Percentiles rank a stretch among this genome's conserved stretches.
Conservation (phyloP, 2,329 filamentous ascomycete species). For the Colletotrichum ledebouriae region DNA sequence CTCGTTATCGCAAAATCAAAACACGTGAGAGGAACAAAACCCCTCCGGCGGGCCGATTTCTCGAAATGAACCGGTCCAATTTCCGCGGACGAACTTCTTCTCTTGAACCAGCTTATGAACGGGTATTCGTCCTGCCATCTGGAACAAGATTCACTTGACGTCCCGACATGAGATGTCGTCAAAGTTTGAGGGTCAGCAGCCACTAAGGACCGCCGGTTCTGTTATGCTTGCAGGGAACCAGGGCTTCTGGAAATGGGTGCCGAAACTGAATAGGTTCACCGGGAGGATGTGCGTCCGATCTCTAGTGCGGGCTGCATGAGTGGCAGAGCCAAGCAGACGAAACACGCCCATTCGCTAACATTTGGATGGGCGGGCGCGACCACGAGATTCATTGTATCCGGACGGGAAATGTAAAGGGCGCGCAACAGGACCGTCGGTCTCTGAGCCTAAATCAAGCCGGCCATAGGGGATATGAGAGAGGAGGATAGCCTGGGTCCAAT, state of each 20-base stretch:
- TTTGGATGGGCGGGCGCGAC: slow-evolving; percentile 15
- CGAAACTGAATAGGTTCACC: slow-evolving; percentile 23
- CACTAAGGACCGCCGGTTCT: slow-evolving; percentile 6
- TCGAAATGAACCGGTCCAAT: neutral
- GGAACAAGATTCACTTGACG: slow-evolving; percentile 34
- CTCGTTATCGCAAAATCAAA: neutral
- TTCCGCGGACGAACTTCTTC: neutral
- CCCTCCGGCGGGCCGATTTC: neutral
- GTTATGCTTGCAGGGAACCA: slow-evolving; percentile 16
- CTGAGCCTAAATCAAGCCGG: neutral
- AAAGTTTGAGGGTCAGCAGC: neutral
- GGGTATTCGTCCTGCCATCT: slow-evolving; percentile 16
- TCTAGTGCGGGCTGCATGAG: slow-evolving; percentile 23
- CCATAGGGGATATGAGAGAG: neutral
- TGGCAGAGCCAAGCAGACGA: slow-evolving; percentile 31
- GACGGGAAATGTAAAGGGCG: neutral
- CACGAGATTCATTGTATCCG: neutral
- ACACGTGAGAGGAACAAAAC: neutral
- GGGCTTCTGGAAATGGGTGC: slow-evolving; percentile 18
- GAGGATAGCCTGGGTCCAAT: no score
- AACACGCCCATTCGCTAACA: slow-evolving; percentile 28
- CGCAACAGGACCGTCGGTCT: neutral
- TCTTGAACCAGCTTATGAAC: neutral
- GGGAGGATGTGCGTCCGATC: slow-evolving; percentile 38
- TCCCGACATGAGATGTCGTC: slow-evolving; percentile 36